Base-by-base conservation (phyloP, 1,284 basidiomycete species). In the Moesziomyces antarcticus region DNA sequence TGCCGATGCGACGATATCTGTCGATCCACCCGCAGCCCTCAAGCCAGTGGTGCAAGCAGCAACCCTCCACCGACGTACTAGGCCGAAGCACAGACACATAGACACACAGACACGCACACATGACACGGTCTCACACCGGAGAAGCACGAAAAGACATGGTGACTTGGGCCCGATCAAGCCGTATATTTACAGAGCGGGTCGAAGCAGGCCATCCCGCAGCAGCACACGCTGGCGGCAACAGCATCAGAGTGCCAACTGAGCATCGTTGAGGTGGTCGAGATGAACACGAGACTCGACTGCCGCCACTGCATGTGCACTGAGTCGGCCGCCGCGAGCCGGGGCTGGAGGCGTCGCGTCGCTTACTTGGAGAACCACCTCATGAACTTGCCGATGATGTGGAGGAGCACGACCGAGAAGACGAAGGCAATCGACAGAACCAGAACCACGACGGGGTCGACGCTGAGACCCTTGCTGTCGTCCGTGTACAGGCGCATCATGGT, bases 401-500 rank as follows among this genome's bases (percentile, higher is more conserved):
- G 91, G 90, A 95, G 94, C 89, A 99, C 97, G 84, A 99, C 97
- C 63, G 94, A 97, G 61, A 91, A 94, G 86, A 99, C 97, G 88
- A 99, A 99, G 35, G 93, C 94, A 68, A 99, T 90, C 24, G 96
- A 97, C 44, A 99, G 90, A 73, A 98, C 93, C 68, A 98, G 90
- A 74, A 98, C 95, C 77, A 98, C 95, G 86, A 95, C 97, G 7
- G 96, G 96, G 86, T 99, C 96, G 94, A 99, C 93, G 88, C 93
- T 90, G 68, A 98, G 89, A 41, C 96, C 96, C 71, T 93, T 93
- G 77, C 94, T 96, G 84, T 98, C 96, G 72, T 87, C 87, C 40
- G 96, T 98, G 89, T 98, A 98, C 16, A 99, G 89, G 86, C 94
- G 94, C 83, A 99, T 89, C 96, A 99, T 98, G 64, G 96, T 99